Evolutionary conservation across 805 yeast species (phyloP).

Genomic region (Lipomyces spencermartinsiae): DNA sequence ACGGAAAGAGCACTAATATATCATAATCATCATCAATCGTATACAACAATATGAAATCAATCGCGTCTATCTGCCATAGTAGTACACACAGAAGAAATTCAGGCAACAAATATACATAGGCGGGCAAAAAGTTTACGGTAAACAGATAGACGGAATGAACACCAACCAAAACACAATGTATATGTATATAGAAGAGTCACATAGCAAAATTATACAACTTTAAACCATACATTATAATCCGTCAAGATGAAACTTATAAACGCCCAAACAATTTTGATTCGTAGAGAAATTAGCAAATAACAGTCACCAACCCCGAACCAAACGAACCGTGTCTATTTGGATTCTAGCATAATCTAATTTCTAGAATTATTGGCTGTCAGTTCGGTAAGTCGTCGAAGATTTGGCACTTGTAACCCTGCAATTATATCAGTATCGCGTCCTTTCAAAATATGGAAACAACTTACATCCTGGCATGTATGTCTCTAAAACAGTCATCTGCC

Average conservation of each 20-base stretch:
- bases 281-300: background rate
- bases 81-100: background rate
- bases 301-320: background rate
- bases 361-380: conserved; percentile 46
- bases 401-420: conserved; percentile 72
- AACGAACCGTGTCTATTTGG: too few relatives aligned
- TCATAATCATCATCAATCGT: conserved; percentile 7
- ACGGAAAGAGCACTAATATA: background rate
- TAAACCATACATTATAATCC: background rate
- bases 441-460: conserved; percentile 9
- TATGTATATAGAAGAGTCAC: background rate
- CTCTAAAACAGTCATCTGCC: conserved; percentile 70
- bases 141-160: background rate
- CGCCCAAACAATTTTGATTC: background rate
- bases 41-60: background rate
- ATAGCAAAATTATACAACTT: background rate
- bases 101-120: background rate
- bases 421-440: background rate
- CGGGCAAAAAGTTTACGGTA: background rate
- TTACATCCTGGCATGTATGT: conserved; percentile 87
- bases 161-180: background rate
- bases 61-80: conserved; percentile 6
- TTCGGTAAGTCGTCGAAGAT: conserved; percentile 85
- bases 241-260: background rate
- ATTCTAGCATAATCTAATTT: background rate